Evolutionary conservation across 2,329 filamentous ascomycete species (phyloP).

Genomic region (Fusarium sp.): DNA sequence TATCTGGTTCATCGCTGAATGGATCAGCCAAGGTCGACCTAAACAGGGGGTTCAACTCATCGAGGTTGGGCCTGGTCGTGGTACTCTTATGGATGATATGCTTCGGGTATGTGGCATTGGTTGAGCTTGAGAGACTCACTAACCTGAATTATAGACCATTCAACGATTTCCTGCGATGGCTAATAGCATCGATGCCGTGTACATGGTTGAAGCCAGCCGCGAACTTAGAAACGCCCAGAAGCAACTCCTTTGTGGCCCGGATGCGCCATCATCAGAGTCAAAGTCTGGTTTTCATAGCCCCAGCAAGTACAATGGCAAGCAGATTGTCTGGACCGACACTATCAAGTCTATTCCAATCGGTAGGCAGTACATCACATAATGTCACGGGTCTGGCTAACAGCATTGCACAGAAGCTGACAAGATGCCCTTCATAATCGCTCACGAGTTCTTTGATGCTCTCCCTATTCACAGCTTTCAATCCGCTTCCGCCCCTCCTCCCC

Average conservation of each 20-base stretch:
- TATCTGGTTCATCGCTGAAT: constrained; percentile 95
- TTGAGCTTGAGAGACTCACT: not conserved
- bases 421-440: constrained; percentile 92
- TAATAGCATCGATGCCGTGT: constrained; percentile 83
- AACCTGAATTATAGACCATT: constrained; percentile 70
- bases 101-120: constrained; percentile 71
- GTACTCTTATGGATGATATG: constrained; percentile 97
- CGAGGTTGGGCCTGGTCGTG: constrained; percentile 92
- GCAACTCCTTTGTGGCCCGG: constrained; percentile 79
- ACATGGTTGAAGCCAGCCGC: constrained; percentile 92
- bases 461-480: constrained; percentile 96
- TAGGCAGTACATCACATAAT: constrained; percentile 47
- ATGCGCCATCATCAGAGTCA: constrained; percentile 73
- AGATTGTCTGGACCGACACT: constrained; percentile 92
- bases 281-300: constrained; percentile 78
- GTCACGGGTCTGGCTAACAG: constrained; percentile 2
- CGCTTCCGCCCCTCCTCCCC: constrained; percentile 55
- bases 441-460: constrained; percentile 98
- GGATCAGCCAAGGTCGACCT: constrained; percentile 87
- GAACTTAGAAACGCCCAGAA: constrained; percentile 82
- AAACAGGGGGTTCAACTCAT: constrained; percentile 84
- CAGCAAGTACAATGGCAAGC: constrained; percentile 77
- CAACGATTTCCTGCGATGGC: constrained; percentile 83
- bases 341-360: constrained; percentile 81
- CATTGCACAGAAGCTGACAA: constrained; percentile 65